phyloP scores from a whole-genome alignment of 495 filamentous ascomycete genomes.

The Trichocladium uniseriatum region DNA sequence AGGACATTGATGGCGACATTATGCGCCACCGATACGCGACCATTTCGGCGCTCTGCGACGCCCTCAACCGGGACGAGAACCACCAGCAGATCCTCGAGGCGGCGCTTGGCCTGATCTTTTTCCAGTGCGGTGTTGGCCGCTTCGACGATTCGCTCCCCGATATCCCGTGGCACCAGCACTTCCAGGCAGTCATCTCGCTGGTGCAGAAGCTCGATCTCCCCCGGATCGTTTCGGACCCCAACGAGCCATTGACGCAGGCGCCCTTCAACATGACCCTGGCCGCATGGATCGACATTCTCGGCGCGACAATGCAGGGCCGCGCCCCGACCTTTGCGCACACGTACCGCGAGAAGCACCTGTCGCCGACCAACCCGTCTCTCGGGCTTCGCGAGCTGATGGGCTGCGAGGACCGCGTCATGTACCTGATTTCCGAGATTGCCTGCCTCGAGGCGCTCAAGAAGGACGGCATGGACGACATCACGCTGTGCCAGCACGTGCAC shows the following conservation, averaged over 20 bases:
- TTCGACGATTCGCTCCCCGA: slow-evolving; percentile 81
- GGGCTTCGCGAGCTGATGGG: slow-evolving; percentile 93
- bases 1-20: slow-evolving; percentile 83
- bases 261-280: slow-evolving; percentile 94
- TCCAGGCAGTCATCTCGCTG: slow-evolving; percentile 77
- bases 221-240: slow-evolving; percentile 47
- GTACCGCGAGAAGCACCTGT: slow-evolving; percentile 84
- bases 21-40: slow-evolving; percentile 87
- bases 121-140: slow-evolving; percentile 85
- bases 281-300: slow-evolving; percentile 95
- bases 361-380: slow-evolving; percentile 50
- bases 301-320: slow-evolving; percentile 80
- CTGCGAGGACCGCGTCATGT: slow-evolving; percentile 96
- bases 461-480: slow-evolving; percentile 70
- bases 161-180: slow-evolving; percentile 95
- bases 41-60: slow-evolving; percentile 76
- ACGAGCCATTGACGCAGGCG: slow-evolving; percentile 49
- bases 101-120: slow-evolving; percentile 93
- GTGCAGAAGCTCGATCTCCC: slow-evolving; percentile 79
- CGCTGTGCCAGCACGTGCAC: slow-evolving; percentile 75
- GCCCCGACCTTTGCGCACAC: slow-evolving; percentile 82
- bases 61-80: slow-evolving; percentile 67
- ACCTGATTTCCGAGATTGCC: slow-evolving; percentile 92
- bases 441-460: slow-evolving; percentile 84
- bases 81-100: slow-evolving; percentile 88